These are phyloP conservation scores for Beauveria rudraprayagi DNA, from an alignment of 2,329 filamentous ascomycete genomes.

Conservation along the genomic window DNA sequence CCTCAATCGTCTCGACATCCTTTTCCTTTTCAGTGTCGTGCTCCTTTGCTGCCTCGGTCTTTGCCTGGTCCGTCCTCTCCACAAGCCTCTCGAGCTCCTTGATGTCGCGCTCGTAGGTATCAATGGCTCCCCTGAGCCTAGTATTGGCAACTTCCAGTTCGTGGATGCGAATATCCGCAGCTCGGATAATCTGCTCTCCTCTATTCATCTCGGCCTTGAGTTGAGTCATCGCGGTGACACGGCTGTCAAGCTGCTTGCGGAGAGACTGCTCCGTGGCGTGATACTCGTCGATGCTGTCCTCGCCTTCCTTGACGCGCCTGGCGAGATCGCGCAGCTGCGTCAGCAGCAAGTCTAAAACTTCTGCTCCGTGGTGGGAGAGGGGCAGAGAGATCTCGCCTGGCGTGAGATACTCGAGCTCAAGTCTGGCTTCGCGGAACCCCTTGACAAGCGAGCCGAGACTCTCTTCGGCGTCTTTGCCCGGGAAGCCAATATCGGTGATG, in stretches of 20 bases:
- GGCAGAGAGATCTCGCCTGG: conserved; percentile 51
- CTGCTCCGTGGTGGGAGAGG: conserved; percentile 42
- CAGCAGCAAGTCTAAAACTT: conserved; percentile 49
- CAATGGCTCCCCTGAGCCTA: conserved; percentile 42
- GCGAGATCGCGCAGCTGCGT: conserved; percentile 41
- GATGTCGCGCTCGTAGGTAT: conserved; percentile 46
- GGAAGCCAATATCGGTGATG: conserved; percentile 44
- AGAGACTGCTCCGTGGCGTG: conserved; percentile 48
- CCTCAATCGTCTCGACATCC: conserved; percentile 25
- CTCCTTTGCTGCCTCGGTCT: conserved; percentile 22
- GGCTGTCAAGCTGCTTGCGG: conserved; percentile 46
- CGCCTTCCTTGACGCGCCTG: conserved; percentile 37
- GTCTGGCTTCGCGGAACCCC: conserved; percentile 47
- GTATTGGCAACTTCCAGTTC: conserved; percentile 44
- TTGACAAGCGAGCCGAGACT: conserved; percentile 39
- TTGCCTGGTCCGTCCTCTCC: conserved; percentile 35
- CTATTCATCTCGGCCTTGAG: conserved; percentile 35
- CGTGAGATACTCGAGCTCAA: conserved; percentile 54
- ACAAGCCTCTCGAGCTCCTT: conserved; percentile 45
- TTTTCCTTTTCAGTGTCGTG: conserved; percentile 28
- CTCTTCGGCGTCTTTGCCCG: conserved; percentile 37
- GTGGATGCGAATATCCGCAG: conserved; percentile 31
- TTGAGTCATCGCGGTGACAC: conserved; percentile 42
- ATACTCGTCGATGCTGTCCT: conserved; percentile 52
- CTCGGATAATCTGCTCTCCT: conserved; percentile 25